Evolutionary conservation across 257 asterid species (phyloP), one percentile per base, ranked within the genome.

Genomic region (Voacanga thouarsii): DNA sequence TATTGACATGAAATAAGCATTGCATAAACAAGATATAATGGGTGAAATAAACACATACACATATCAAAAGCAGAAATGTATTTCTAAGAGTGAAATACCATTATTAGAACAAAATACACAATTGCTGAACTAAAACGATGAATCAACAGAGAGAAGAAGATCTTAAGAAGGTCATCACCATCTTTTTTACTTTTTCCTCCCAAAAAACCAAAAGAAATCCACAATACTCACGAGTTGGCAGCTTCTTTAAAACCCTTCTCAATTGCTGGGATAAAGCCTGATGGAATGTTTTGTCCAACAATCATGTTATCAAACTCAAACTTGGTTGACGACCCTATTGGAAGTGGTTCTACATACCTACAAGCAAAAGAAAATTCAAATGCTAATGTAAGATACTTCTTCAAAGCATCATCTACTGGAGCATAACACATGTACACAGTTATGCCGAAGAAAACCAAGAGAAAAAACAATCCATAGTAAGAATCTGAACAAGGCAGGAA

Each of bases 211-310:
- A 77, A 79, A 28, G 37, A 67, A 69, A 60, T 56, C 76, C 66
- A 69, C 60, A 82, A 75, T 37, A 86, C 97, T 75, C 85, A 96
- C 99, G 99, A 96, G 89, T 96, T 96, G 72, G 95, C 98, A 79
- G 99, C 99, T 88, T 96, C 99, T 85, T 83, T 92, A 81, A 96
- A 93, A 64, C 99, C 99, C 85, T 93, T 96, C 81, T 96, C 99
- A 77, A 96, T 96, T 74, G 99, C 97, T 44, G 99, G 98, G 75
- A 96, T 92, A 80, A 89, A 96, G 79, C 86, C 89, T 80, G 98
- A 90, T 37, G 99, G 98, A 83, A 96, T 81, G 76, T 93, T 90
- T 85, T 90, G 97, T 78, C 99, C 99, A 47, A 96, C 88, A 70
- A 96, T 92, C 88, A 82, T 82, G 87, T 92, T 96, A 55, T 93